These are phyloP conservation scores for Penicillium bialowiezense DNA, from an alignment of 495 filamentous ascomycete genomes.

Conservation along the genomic window DNA sequence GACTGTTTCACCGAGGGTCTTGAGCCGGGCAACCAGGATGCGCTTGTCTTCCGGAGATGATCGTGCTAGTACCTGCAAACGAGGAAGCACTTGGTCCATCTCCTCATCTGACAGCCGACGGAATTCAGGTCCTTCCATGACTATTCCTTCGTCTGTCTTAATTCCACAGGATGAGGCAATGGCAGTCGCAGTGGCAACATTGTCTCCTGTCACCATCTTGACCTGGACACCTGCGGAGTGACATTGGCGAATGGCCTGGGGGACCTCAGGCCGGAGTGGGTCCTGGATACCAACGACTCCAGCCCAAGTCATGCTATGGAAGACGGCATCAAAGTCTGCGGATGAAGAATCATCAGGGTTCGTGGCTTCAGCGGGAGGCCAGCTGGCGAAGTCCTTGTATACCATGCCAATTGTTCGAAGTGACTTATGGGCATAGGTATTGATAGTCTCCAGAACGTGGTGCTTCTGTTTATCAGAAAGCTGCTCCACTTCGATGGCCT, in stretches of 20 bases:
- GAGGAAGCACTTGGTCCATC: slow-evolving; percentile 70
- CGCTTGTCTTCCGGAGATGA: slow-evolving; percentile 89
- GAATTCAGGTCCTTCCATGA: slow-evolving; percentile 85
- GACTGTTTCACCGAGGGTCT: slow-evolving; percentile 74
- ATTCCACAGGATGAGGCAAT: slow-evolving; percentile 86
- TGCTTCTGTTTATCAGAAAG: slow-evolving; percentile 30
- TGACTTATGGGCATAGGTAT: slow-evolving; percentile 55
- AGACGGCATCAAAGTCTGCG: slow-evolving; percentile 56
- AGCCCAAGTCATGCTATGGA: slow-evolving; percentile 59
- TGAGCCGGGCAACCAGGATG: slow-evolving; percentile 70
- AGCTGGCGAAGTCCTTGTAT: slow-evolving; percentile 61
- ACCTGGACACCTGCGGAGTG: slow-evolving; percentile 77
- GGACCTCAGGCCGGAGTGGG: slow-evolving; percentile 68
- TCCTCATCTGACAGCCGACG: slow-evolving; percentile 67
- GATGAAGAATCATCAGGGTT: slow-evolving; percentile 45
- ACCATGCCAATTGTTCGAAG: slow-evolving; percentile 63
- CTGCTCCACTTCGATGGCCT: slow-evolving; percentile 34
- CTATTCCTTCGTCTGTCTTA: slow-evolving; percentile 64
- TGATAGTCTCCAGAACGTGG: slow-evolving; percentile 41
- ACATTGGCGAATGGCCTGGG: slow-evolving; percentile 69
- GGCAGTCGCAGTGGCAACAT: slow-evolving; percentile 74
- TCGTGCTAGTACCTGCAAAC: slow-evolving; percentile 77
- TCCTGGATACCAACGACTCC: slow-evolving; percentile 67
- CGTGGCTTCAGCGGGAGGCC: slow-evolving; percentile 52
- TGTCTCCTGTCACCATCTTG: slow-evolving; percentile 90